Conservation (phyloP, 2,329 filamentous ascomycete species). For the Colletotrichum spinosum region DNA sequence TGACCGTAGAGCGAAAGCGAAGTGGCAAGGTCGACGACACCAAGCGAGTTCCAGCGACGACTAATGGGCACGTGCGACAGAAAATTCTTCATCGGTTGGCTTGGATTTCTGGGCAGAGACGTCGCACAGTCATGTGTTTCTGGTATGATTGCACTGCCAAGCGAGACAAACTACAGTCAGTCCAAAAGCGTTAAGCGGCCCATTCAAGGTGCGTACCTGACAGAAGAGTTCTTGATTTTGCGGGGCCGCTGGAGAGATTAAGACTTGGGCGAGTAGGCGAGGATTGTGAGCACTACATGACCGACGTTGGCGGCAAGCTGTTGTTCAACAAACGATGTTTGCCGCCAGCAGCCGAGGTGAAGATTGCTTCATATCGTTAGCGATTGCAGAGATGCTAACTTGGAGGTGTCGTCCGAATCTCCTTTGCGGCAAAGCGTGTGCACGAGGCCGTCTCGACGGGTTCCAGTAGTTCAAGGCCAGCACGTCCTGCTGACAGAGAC, state of each 20-base stretch:
- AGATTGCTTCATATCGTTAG: too few relatives aligned
- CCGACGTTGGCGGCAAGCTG: too few relatives aligned
- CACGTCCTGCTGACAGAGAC: neutral
- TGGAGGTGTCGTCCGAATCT: neutral
- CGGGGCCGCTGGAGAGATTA: slow-evolving; percentile 1
- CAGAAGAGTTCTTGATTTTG: slow-evolving; percentile 1
- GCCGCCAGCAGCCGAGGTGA: too few relatives aligned
- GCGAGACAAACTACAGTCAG: too few relatives aligned
- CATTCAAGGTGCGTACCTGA: slow-evolving; percentile 19
- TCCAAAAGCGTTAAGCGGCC: slow-evolving; percentile 12
- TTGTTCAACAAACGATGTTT: too few relatives aligned
- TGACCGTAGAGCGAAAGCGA: neutral
- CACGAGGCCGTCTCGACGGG: too few relatives aligned
- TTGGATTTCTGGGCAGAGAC: slow-evolving; percentile 3
- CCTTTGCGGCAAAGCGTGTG: too few relatives aligned
- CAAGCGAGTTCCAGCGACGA: too few relatives aligned
- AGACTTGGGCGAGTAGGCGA: neutral
- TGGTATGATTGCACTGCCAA: neutral
- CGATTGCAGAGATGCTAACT: too few relatives aligned
- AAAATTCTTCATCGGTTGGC: neutral
- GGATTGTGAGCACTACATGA: neutral
- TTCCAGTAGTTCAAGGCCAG: too few relatives aligned
- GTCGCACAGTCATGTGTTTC: neutral
- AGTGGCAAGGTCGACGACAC: neutral
- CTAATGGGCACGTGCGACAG: too few relatives aligned